These are phyloP conservation scores for Silene coronaria DNA, from an alignment of 179 eudicot species.

Conservation along the genomic window DNA sequence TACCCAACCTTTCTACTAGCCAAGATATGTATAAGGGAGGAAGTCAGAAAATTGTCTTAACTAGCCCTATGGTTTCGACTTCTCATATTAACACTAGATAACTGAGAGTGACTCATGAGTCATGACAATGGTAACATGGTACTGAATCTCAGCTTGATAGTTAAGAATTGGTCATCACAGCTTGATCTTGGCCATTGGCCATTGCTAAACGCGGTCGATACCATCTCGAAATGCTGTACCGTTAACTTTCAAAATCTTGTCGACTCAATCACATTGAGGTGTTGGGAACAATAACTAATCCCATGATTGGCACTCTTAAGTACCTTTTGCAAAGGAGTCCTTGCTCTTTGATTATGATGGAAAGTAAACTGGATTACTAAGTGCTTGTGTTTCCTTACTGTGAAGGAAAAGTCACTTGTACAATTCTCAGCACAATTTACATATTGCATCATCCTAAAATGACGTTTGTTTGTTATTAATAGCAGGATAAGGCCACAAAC, in stretches of 20 bases:
- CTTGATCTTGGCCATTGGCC: no score
- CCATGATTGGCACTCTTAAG: not conserved
- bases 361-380: not conserved
- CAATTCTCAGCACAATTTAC: not conserved
- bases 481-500: not conserved
- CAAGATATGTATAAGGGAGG: not conserved
- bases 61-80: no score
- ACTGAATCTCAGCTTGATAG: no score
- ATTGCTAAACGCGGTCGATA: no score
- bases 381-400: not conserved
- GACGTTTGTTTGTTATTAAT: not conserved
- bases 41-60: no score
- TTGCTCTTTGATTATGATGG: not conserved
- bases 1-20: not conserved
- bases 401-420: not conserved
- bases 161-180: no score
- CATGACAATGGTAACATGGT: no score
- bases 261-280: not conserved
- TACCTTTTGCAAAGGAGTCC: not conserved
- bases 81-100: no score
- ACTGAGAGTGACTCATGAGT: no score
- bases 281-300: not conserved
- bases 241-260: not conserved
- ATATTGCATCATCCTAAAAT: not conserved
- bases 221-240: not conserved